Conservation (phyloP, 1,139 yeast species). For the Candida sp. region DNA sequence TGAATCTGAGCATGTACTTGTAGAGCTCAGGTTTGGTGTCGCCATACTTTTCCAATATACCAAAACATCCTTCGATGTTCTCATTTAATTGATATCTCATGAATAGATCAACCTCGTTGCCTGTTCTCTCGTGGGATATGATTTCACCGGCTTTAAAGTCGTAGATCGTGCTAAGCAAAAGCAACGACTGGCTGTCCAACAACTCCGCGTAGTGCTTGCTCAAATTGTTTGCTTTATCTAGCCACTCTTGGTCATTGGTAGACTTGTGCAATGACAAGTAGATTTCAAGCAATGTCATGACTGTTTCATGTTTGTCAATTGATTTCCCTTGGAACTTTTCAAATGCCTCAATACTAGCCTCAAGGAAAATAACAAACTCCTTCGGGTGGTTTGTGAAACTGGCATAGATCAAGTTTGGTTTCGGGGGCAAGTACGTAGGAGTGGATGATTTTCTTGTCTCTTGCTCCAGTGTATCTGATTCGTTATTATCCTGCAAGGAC, state of each 20-base stretch:
- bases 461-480: constrained; percentile 12
- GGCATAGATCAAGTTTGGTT: constrained; percentile 85
- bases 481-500: constrained; percentile 30
- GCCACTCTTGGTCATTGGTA: constrained; percentile 54
- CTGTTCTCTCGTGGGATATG: constrained; percentile 39
- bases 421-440: constrained; percentile 92
- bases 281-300: constrained; percentile 82
- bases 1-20: constrained; percentile 66
- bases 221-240: constrained; percentile 60
- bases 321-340: constrained; percentile 75
- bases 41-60: constrained; percentile 63
- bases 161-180: constrained; percentile 70
- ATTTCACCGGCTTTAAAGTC: constrained; percentile 55
- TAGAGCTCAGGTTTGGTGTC: constrained; percentile 66
- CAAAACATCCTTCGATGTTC: constrained; percentile 60
- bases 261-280: constrained; percentile 65
- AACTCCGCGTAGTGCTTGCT: constrained; percentile 43
- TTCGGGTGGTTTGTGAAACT: constrained; percentile 84
- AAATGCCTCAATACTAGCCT: constrained; percentile 86
- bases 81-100: constrained; percentile 63
- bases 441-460: constrained; percentile 12
- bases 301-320: constrained; percentile 71
- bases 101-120: constrained; percentile 67
- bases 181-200: constrained; percentile 63
- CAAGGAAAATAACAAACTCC: constrained; percentile 92